phyloP scores from a whole-genome alignment of 352 stramenopile genomes.

The Phytophthora vignae region DNA sequence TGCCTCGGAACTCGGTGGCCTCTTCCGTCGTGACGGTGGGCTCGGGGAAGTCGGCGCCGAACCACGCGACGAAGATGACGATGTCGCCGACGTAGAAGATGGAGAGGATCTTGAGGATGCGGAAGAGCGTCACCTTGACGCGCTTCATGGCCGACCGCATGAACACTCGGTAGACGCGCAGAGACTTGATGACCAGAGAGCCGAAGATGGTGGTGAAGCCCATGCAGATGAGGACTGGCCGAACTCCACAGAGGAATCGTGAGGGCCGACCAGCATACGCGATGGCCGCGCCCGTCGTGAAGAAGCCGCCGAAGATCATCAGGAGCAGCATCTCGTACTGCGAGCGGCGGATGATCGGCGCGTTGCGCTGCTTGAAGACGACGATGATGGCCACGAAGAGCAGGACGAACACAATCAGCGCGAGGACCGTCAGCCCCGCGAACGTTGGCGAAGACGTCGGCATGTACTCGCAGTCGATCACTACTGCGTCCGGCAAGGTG shows the following conservation, averaged over 20 bases:
- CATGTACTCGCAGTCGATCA: conserved; percentile 55
- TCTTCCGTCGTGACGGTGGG: conserved; percentile 31
- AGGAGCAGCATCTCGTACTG: conserved; percentile 56
- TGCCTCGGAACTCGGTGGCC: conserved; percentile 34
- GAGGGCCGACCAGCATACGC: conserved; percentile 46
- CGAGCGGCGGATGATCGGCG: conserved; percentile 53
- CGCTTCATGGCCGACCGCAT: conserved; percentile 53
- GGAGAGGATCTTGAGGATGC: conserved; percentile 52
- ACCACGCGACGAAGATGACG: conserved; percentile 50
- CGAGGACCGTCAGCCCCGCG: conserved; percentile 15
- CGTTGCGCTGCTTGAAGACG: conserved; percentile 42
- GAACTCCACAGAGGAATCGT: conserved; percentile 34
- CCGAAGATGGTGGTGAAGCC: conserved; percentile 61
- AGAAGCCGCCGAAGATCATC: conserved; percentile 51
- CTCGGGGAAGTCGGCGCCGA: conserved; percentile 42
- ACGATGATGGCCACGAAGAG: conserved; percentile 27
- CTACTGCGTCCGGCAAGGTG: conserved; percentile 22
- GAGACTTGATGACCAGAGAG: conserved; percentile 53
- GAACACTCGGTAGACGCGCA: conserved; percentile 71
- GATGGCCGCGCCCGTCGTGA: conserved; percentile 40
- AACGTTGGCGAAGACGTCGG: conserved; percentile 35
- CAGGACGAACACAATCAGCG: conserved; percentile 22
- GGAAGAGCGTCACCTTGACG: conserved; percentile 40
- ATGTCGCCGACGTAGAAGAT: conserved; percentile 48
- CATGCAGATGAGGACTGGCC: conserved; percentile 44